A percentile compares a stretch with the other conserved stretches of the same genome.
phyloP scores from a whole-genome alignment of 768 basidiomycete genomes.

The Amanita pseudoporphyria region DNA sequence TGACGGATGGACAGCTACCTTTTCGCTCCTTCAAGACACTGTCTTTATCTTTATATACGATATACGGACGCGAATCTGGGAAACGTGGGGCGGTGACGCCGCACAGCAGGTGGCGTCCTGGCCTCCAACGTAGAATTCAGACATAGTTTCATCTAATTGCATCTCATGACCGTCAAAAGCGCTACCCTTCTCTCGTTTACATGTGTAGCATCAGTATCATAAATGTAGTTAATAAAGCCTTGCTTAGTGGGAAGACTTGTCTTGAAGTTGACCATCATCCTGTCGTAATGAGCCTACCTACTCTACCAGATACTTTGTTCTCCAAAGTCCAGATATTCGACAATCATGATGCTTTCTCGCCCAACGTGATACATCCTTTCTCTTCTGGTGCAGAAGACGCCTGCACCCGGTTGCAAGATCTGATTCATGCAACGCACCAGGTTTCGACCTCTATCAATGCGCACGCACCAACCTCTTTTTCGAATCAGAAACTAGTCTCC shows the following conservation, averaged over 20 bases:
- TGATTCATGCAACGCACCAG: constrained; percentile 42
- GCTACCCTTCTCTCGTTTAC: constrained; percentile 2
- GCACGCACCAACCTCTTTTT: constrained; percentile 39
- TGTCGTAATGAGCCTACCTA: constrained; percentile 7
- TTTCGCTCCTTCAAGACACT: constrained; percentile 24
- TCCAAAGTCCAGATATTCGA: constrained; percentile 34
- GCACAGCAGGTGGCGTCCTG: constrained; percentile 19
- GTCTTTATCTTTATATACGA: constrained; percentile 22
- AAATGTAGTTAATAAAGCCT: neutral
- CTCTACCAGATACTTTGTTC: constrained; percentile 26
- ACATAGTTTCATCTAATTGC: constrained; percentile 9
- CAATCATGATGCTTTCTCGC: constrained; percentile 25
- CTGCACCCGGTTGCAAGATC: constrained; percentile 35
- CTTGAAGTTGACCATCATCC: neutral
- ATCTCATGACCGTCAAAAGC: neutral
- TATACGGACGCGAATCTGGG: constrained; percentile 34
- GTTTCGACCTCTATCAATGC: constrained; percentile 44
- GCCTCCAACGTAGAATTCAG: constrained; percentile 27
- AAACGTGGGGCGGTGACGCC: constrained; percentile 28
- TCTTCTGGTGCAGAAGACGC: constrained; percentile 30
- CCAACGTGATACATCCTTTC: constrained; percentile 34
- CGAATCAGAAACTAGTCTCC: constrained; percentile 60
- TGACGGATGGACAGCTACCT: constrained; percentile 15
- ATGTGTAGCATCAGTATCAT: neutral
- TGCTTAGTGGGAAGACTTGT: neutral